These are phyloP conservation scores for Alliaria petiolata DNA, from an alignment of 345 rosid species.

Conservation along the genomic window DNA sequence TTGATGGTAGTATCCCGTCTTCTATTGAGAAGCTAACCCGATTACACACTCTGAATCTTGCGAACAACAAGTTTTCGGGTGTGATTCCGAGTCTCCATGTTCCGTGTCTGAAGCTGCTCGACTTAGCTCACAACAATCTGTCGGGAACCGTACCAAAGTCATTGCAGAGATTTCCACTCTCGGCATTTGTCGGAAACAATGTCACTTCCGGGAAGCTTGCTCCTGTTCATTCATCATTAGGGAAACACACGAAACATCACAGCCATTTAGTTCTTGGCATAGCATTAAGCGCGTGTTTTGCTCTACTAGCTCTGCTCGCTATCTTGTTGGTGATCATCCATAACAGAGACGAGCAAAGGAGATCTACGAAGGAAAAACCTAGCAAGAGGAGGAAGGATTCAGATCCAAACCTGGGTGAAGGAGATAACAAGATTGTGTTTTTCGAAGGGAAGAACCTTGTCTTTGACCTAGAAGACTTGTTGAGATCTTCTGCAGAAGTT, in stretches of 20 bases:
- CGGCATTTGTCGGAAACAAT: conserved; percentile 60
- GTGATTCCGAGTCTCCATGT: conserved; percentile 54
- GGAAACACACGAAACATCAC: conserved; percentile 42
- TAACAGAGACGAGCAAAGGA: conserved; percentile 30
- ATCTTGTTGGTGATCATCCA: conserved; percentile 37
- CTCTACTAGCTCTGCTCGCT: conserved; percentile 40
- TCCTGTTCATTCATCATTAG: conserved; percentile 34
- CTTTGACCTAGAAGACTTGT: conserved; percentile 79
- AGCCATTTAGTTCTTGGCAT: conserved; percentile 54
- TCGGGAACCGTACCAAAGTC: conserved; percentile 61
- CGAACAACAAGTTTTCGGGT: conserved; percentile 69
- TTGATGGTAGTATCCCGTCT: conserved; percentile 59
- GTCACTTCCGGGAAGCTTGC: conserved; percentile 37
- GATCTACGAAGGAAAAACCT: conserved; percentile 40
- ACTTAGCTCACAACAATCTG: conserved; percentile 66
- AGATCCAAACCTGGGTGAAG: conserved; percentile 45
- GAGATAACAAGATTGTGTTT: conserved; percentile 64
- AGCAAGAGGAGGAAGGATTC: conserved; percentile 47
- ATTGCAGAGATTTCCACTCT: conserved; percentile 61
- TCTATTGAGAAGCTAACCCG: conserved; percentile 47
- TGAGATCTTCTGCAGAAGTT: conserved; percentile 98
- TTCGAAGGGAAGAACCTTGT: conserved; percentile 79
- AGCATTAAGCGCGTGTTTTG: conserved; percentile 46
- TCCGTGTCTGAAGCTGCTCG: conserved; percentile 49
- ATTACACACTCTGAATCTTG: conserved; percentile 54